Conservation (phyloP, 805 yeast genomes). For the Lipomyces mesembrius region DNA sequence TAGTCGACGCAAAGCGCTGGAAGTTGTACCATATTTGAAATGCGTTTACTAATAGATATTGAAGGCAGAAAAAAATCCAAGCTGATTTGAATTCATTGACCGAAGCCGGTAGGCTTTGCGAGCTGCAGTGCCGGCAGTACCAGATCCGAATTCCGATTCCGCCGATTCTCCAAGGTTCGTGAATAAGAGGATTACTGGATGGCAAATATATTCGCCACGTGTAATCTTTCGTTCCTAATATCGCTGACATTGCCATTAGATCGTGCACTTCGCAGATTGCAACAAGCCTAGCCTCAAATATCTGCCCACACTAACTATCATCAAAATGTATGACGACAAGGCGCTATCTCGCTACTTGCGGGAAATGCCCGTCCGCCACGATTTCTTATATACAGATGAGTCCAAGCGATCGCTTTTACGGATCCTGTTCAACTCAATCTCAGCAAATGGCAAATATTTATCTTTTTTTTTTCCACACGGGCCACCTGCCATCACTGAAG, state of each 20-base stretch:
- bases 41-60: not conserved
- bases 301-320: not conserved
- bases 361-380: conserved; percentile 43
- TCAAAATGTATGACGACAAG: conserved; percentile 21
- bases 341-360: conserved; percentile 37
- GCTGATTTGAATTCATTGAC: not conserved
- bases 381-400: conserved; percentile 39
- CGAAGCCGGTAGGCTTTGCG: not conserved
- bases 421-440: conserved; percentile 52
- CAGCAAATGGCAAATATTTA: conserved; percentile 51
- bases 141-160: not conserved
- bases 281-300: not conserved
- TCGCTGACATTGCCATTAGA: not conserved
- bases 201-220: not conserved
- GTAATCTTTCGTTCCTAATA: not conserved
- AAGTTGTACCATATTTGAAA: not conserved
- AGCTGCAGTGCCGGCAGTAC: not conserved
- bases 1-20: not conserved
- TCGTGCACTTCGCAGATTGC: not conserved
- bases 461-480: conserved; percentile 49
- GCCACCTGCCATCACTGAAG: conserved; percentile 17
- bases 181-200: not conserved
- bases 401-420: conserved; percentile 35
- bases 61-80: not conserved
- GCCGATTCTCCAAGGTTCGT: not conserved